phyloP scores from a whole-genome alignment of 805 yeast genomes.

The Pichia ethanolica region DNA sequence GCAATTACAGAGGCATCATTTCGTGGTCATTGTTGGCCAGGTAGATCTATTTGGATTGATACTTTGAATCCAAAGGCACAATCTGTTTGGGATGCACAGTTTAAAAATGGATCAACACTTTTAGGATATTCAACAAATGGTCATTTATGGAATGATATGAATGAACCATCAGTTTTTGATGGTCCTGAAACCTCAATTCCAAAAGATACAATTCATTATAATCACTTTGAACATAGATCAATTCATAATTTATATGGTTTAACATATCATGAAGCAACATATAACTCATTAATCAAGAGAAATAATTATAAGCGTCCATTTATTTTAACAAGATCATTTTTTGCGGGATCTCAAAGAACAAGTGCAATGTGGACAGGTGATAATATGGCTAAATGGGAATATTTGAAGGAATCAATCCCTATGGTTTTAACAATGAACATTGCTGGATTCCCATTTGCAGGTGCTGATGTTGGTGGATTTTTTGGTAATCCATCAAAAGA shows the following conservation, averaged over 20 bases:
- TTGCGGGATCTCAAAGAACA: constrained; percentile 84
- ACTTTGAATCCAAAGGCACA: constrained; percentile 59
- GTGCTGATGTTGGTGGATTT: constrained; percentile 97
- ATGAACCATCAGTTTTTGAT: constrained; percentile 89
- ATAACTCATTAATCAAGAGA: constrained; percentile 52
- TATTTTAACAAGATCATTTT: constrained; percentile 77
- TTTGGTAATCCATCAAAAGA: constrained; percentile 85
- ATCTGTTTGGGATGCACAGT: constrained; percentile 50
- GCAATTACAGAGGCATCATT: constrained; percentile 40
- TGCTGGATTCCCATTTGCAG: constrained; percentile 85
- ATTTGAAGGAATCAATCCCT: constrained; percentile 71
- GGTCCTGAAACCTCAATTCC: constrained; percentile 94
- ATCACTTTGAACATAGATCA: constrained; percentile 84
- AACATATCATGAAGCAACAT: constrained; percentile 75
- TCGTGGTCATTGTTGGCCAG: constrained; percentile 97
- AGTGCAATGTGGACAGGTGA: constrained; percentile 99
- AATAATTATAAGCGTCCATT: constrained; percentile 64
- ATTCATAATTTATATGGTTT: constrained; percentile 82
- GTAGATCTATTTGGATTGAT: constrained; percentile 91
- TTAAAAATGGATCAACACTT: constrained; percentile 37
- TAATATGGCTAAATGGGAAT: constrained; percentile 89
- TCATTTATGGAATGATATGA: constrained; percentile 96
- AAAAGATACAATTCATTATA: constrained; percentile 70
- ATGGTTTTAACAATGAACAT: constrained; percentile 78
- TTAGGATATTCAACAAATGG: constrained; percentile 53